phyloP scores from a whole-genome alignment of 805 yeast genomes.

The Starmerella asiatica region DNA sequence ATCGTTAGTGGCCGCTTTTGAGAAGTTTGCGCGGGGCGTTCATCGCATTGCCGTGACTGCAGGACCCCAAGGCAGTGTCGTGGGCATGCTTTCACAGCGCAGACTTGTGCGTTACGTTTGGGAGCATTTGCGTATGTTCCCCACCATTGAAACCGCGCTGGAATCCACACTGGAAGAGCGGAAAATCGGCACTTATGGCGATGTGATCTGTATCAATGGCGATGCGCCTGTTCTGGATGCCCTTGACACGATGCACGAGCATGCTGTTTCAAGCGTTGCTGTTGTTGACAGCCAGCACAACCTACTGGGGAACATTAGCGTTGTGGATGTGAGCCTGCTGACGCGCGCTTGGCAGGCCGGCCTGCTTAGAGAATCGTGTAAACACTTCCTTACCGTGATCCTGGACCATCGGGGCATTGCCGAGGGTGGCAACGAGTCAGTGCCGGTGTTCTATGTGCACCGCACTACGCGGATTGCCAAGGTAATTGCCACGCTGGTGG shows the following conservation, averaged over 20 bases:
- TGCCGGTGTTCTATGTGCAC: constrained; percentile 90
- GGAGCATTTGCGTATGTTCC: constrained; percentile 85
- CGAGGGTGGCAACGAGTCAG: constrained; percentile 80
- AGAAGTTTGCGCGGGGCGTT: constrained; percentile 85
- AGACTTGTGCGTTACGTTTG: constrained; percentile 71
- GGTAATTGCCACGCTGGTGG: constrained; percentile 87
- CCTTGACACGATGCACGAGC: constrained; percentile 65
- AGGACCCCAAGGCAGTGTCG: constrained; percentile 37
- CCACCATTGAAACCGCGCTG: constrained; percentile 54
- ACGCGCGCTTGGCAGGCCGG: constrained; percentile 79
- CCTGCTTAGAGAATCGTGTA: constrained; percentile 64
- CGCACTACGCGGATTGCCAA: constrained; percentile 67
- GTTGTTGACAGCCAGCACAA: constrained; percentile 70
- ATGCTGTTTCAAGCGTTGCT: constrained; percentile 79
- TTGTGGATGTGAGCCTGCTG: constrained; percentile 83
- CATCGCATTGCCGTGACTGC: constrained; percentile 75
- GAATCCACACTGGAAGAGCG: constrained; percentile 57
- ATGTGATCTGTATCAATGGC: constrained; percentile 71
- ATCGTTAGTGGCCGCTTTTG: constrained; percentile 60
- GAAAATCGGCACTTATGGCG: constrained; percentile 51
- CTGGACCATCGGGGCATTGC: constrained; percentile 79
- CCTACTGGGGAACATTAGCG: constrained; percentile 82
- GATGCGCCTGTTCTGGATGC: constrained; percentile 84
- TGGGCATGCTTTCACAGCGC: constrained; percentile 84
- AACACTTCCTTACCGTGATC: constrained; percentile 77